Percentiles rank a stretch among this genome's conserved stretches.
Conservation (phyloP, 257 asterid species). For the Nicotiana benthamiana region DNA sequence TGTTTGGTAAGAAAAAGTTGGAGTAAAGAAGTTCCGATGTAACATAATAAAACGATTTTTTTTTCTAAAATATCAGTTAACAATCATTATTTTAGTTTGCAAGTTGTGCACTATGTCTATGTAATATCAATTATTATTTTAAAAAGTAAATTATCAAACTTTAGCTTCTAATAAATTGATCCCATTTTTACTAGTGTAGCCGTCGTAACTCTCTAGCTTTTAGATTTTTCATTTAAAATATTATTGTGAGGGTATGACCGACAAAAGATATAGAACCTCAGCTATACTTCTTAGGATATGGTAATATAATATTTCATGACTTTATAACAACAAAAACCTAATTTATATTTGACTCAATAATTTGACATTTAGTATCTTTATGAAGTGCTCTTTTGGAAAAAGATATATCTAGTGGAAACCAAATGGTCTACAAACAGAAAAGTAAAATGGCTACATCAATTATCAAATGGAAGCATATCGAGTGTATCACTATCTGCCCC, state of each 20-base stretch:
- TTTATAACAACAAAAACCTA: not conserved
- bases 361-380: not conserved
- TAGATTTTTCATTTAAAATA: too few relatives aligned
- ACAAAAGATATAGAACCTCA: not conserved
- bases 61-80: too few relatives aligned
- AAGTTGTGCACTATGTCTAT: not conserved
- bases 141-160: not conserved
- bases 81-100: not conserved
- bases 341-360: not conserved
- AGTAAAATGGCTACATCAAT: not conserved
- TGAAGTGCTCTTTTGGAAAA: not conserved
- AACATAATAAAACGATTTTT: not conserved
- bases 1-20: too few relatives aligned
- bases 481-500: not conserved
- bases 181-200: not conserved
- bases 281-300: not conserved
- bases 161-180: not conserved
- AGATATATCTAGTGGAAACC: not conserved
- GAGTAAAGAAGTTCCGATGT: not conserved
- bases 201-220: not conserved
- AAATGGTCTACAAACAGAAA: not conserved
- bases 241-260: not conserved
- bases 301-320: not conserved
- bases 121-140: too few relatives aligned
- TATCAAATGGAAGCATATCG: not conserved